Base-by-base conservation (phyloP, 345 rosid species). In the Gossypium stocksii region DNA sequence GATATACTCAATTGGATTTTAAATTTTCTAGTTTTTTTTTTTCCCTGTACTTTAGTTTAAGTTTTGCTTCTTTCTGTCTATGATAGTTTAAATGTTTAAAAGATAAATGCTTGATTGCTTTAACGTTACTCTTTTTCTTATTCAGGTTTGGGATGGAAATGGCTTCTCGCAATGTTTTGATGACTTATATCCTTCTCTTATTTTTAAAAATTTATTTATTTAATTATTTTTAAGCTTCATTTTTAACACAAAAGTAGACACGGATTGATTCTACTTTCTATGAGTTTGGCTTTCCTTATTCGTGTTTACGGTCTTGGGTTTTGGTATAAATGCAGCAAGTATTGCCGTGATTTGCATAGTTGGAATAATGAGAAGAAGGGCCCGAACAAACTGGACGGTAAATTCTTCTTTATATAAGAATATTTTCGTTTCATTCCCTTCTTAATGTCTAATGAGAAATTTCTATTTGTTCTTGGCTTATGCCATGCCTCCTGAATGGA, bases 121-220 rank as follows among this genome's bases (percentile, higher is more conserved):
- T 17, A 58, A 61, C 65, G 1, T 3, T 22, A 3, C 9, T 48
- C 27, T 77, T 66, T 64, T 45, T 72, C 58, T 54, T 29, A 77
- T 77, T 59, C 90, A 89, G 91, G 93, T 84, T n/a, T 86, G 91
- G 90, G 80, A 82, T 77, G 86, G 87, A 66, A 75, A 53, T 71
- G 73, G 23, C 65, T 82, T 89, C 82, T 82, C 88, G 12, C 78
- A 77, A 65, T 87, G 89, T 76, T 86, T 89, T 19, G 68, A 74
- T 56, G 66, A 89, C 78, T 20, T 89, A 89, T 87, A 89, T 87
- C 93, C 93, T 87, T 82, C 79, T 71, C 13, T 62, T 10, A 15
- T 22, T 9, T 4, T 20, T 8, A 7, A 38, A 60, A 9, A 51
- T 6, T 51, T 70, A 51, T 17, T 25, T 16, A 17, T 23, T 66